Conservation (phyloP, 2,329 filamentous ascomycete species). For the Zopfia rhizophila region DNA sequence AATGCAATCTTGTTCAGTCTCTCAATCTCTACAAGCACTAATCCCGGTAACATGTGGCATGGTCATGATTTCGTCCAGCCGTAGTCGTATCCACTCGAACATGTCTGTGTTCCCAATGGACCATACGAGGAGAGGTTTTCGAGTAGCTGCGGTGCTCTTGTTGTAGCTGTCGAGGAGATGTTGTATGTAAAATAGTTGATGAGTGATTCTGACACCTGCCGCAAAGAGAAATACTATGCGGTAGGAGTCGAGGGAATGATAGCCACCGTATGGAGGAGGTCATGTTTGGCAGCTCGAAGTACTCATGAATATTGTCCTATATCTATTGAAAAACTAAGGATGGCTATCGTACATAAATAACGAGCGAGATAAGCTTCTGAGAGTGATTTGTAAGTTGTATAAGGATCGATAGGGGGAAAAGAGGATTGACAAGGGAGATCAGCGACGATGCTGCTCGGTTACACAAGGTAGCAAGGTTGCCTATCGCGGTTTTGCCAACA, state of each 20-base stretch:
- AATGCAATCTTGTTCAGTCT: no score
- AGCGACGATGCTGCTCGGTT: no score
- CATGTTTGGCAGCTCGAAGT: no score
- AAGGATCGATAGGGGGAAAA: no score
- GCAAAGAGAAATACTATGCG: slow-evolving; percentile 89
- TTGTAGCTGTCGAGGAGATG: slow-evolving; percentile 65
- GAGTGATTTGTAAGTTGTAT: no score
- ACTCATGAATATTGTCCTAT: no score
- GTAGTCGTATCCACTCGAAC: slow-evolving; percentile 88
- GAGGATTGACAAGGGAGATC: no score
- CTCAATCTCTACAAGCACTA: no score
- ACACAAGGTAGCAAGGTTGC: slow-evolving; percentile 75
- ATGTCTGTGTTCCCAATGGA: slow-evolving; percentile 85
- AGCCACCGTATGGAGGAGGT: slow-evolving; percentile 80
- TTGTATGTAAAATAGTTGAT: slow-evolving; percentile 85
- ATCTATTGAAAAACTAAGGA: no score
- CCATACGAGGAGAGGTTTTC: slow-evolving; percentile 84
- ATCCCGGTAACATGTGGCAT: no score
- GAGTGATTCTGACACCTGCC: slow-evolving; percentile 90
- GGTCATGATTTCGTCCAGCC: slow-evolving; percentile 81
- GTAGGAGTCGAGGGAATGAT: slow-evolving; percentile 83
- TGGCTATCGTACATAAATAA: no score
- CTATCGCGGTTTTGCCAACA: slow-evolving; percentile 63
- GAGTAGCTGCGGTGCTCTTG: slow-evolving; percentile 77
- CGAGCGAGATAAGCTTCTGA: no score